Conservation (phyloP, 192 early-diverging fungal genomes). For the Oehlia diaphana region DNA sequence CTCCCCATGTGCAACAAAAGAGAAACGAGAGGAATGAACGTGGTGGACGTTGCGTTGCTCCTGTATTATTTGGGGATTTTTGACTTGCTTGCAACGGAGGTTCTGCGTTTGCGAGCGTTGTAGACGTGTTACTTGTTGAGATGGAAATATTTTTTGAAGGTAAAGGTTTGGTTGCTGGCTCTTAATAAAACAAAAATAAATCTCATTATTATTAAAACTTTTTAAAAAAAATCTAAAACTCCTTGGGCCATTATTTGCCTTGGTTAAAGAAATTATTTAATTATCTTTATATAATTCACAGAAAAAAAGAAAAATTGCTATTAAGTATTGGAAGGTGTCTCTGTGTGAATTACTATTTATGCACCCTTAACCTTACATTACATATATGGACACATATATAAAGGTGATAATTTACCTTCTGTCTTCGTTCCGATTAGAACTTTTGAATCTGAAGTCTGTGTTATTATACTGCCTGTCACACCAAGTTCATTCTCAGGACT, state of each 20-base stretch:
- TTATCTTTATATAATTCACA: neutral
- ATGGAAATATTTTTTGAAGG: conserved; percentile 9
- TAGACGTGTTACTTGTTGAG: conserved; percentile 18
- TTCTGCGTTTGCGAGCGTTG: conserved; percentile 14
- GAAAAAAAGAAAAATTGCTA: no score
- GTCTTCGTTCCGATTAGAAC: conserved; percentile 3
- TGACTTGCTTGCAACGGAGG: neutral
- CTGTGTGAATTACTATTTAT: no score
- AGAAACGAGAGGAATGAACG: conserved; percentile 17
- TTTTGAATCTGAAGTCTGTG: conserved; percentile 12
- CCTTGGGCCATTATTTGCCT: neutral
- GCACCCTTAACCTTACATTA: neutral
- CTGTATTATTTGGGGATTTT: conserved; percentile 5
- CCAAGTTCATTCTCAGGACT: conserved; percentile 16
- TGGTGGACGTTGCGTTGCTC: conserved; percentile 11
- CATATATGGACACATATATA: neutral
- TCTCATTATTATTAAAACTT: conserved; percentile 1
- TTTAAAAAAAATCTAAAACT: neutral
- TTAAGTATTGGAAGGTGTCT: no score
- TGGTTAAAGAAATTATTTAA: neutral
- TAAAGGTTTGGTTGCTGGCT: neutral
- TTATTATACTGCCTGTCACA: neutral
- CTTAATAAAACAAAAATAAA: conserved; percentile 10
- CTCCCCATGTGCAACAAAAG: conserved; percentile 26
- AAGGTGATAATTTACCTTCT: conserved; percentile 10